Evolutionary conservation across 75 land plant species (phyloP), one percentile per base, ranked within the genome.

Genomic region (Cupressus sempervirens): DNA sequence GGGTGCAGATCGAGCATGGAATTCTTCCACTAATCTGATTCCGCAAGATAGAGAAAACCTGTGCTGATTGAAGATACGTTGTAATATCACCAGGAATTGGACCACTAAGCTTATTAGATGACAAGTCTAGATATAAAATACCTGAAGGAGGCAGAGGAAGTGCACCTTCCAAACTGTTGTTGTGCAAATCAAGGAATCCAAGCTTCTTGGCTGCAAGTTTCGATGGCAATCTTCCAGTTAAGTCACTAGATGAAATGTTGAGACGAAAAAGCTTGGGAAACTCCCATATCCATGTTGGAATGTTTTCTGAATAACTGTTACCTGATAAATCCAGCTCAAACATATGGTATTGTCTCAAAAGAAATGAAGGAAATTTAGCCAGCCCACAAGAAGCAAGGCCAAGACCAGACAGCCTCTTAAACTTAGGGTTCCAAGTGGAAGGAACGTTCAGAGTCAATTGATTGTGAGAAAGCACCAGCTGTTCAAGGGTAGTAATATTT

Each of bases 11-110:
- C 30, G 90, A 80, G 0, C 84, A 36, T 35, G 94, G 88, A 29
- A 94, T 70, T 18, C 83, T 53, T 48, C 94, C 95, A 16, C 54
- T 82, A 38, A 92, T 87, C 35, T 56, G 29, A 74, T 94, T 94
- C 29, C 73, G 0, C n/a, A 9, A 7, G n/a, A 68, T 9, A 7
- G 73, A 29, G 12, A 68, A 68, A n/a, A 68, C 11, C 34, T 68
- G 8, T 7, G 73, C 34, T 8, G 11, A 10, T 23, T n/a, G 73
- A 68, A 68, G 12, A 68, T 68, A 68, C 6, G 23, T 18, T 20
- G 6, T 4, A 56, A 56, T 56, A 56, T 56, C 62, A 16, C 23
- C 4, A 68, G 32, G 32, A 29, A 68, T 68, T 26, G 73, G 10
- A 29, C 9, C 73, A 29, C 2, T 29, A 68, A 68, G 10, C 9